Evolutionary conservation across 139 green algal genomes (phyloP), one percentile per base, ranked within the genome.

Genomic region (Chlamydomonas schloesseri): DNA sequence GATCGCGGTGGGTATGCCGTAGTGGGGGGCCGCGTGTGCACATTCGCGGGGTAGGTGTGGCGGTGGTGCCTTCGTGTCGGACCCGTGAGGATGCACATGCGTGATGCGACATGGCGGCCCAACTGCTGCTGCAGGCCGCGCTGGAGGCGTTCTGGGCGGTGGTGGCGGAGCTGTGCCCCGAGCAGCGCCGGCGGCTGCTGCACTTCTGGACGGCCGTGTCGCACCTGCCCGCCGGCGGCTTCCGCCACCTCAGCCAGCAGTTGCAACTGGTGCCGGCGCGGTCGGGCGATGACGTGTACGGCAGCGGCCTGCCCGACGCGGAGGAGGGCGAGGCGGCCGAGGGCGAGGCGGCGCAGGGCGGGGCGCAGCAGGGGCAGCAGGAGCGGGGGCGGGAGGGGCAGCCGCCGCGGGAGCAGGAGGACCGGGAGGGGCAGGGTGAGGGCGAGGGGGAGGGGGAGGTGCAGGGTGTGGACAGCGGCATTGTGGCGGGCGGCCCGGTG

Each of bases 121-220:
- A n/a, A n/a, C n/a, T n/a, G n/a, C 42, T 50, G n/a, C 33, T 5
- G 33, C 81, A 87, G 81, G 81, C 69, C 28, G 55, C 33, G 4
- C 34, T 79, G 69, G 68, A 79, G 15, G 34, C 53, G 31, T 87
- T 87, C 34, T 87, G 81, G 81, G 26, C 33, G 14, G 81, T 79
- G 69, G 81, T 87, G 55, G 47, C 4, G 9, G 53, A 60, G 53
- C 69, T 87, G 50, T 26, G 8, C 0, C 34, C 33, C 5, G 69
- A 78, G 14, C 34, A 79, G 18, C 68, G 67, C 53, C 81, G 81
- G 23, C 81, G 68, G 21, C 68, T 87, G 81, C 81, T 87, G 69
- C 81, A 87, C 69, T 87, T 87, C 69, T 87, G 81, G 81, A 87
- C 81, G 34, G 81, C 69, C 53, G 47, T 71, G 3, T 46, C 46